A percentile compares a stretch with the other conserved stretches of the same genome.
phyloP scores from a whole-genome alignment of 1,284 basidiomycete species.

The Microbotryomycetes sp. region DNA sequence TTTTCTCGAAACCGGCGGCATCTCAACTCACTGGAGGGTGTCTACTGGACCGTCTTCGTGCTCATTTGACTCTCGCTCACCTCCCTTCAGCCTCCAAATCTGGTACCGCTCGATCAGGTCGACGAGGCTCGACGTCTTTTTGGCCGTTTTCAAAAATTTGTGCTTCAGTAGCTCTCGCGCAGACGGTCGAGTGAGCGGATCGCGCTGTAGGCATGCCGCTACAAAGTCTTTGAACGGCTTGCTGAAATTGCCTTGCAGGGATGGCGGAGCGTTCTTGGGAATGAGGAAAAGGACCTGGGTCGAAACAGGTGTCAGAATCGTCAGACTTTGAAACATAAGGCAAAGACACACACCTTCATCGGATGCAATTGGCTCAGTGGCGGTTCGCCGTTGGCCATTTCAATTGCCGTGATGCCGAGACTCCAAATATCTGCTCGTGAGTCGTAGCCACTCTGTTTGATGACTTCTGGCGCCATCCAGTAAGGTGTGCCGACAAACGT shows the following conservation, averaged over 20 bases:
- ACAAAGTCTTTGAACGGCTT: constrained; percentile 93
- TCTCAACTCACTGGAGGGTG: constrained; percentile 53
- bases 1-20: background rate
- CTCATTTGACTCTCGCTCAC: constrained; percentile 52
- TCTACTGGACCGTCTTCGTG: constrained; percentile 55
- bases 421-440: constrained; percentile 96
- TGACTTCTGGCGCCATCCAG: constrained; percentile 99
- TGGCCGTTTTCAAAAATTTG: constrained; percentile 88
- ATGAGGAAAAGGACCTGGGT: constrained; percentile 87
- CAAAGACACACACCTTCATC: constrained; percentile 71
- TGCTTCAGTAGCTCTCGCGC: constrained; percentile 94
- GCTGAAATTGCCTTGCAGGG: constrained; percentile 73
- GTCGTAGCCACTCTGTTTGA: constrained; percentile 98
- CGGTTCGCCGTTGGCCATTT: constrained; percentile 93
- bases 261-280: constrained; percentile 92
- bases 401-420: constrained; percentile 80
- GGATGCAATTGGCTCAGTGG: constrained; percentile 97
- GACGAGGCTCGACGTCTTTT: constrained; percentile 86
- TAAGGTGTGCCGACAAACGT: constrained; percentile 63
- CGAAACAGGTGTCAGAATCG: background rate
- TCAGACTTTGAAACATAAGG: background rate
- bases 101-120: constrained; percentile 93
- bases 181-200: constrained; percentile 69
- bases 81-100: constrained; percentile 81
- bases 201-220: constrained; percentile 81